A percentile compares a stretch with the other conserved stretches of the same genome.
phyloP scores from a whole-genome alignment of 2,329 filamentous ascomycete genomes.

The Thielaviopsis musarum region DNA sequence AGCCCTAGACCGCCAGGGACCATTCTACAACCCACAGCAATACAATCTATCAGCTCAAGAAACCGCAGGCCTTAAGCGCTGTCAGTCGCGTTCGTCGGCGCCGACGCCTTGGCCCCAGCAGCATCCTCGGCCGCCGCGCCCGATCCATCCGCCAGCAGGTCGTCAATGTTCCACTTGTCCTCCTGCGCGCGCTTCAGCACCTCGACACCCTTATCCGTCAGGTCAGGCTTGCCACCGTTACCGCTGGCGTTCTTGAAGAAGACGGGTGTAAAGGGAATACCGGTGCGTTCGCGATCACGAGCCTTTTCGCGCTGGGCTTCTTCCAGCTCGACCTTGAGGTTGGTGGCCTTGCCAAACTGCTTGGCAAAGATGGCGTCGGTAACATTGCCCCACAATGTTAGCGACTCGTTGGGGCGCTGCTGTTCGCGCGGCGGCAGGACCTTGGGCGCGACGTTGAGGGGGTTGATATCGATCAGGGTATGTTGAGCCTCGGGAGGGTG shows the following conservation, averaged over 20 bases:
- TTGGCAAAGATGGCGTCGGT: conserved; percentile 72
- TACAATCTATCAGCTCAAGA: neutral
- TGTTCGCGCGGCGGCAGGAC: conserved; percentile 56
- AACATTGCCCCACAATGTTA: conserved; percentile 73
- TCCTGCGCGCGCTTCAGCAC: conserved; percentile 36
- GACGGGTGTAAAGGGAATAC: conserved; percentile 62
- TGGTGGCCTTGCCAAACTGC: conserved; percentile 71
- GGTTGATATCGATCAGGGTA: conserved; percentile 75
- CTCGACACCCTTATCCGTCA: conserved; percentile 35
- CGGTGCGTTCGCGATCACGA: conserved; percentile 54
- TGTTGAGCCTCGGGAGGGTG: conserved; percentile 42
- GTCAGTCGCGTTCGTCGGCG: neutral
- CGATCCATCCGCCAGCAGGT: conserved; percentile 20
- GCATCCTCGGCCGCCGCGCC: conserved; percentile 7
- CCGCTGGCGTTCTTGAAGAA: conserved; percentile 57
- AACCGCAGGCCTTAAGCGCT: neutral
- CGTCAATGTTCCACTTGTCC: conserved; percentile 34
- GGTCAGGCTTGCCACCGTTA: conserved; percentile 37
- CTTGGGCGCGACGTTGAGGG: conserved; percentile 66
- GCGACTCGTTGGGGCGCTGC: conserved; percentile 79
- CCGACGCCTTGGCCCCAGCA: conserved; percentile 1
- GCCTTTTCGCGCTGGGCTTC: conserved; percentile 77
- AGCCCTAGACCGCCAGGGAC: neutral
- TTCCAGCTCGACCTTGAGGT: conserved; percentile 78
- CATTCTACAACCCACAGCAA: neutral